Percentiles rank a stretch among this genome's conserved stretches.
These are phyloP conservation scores for Tephrocybe rancida DNA, from an alignment of 768 basidiomycete genomes.

Conservation along the genomic window DNA sequence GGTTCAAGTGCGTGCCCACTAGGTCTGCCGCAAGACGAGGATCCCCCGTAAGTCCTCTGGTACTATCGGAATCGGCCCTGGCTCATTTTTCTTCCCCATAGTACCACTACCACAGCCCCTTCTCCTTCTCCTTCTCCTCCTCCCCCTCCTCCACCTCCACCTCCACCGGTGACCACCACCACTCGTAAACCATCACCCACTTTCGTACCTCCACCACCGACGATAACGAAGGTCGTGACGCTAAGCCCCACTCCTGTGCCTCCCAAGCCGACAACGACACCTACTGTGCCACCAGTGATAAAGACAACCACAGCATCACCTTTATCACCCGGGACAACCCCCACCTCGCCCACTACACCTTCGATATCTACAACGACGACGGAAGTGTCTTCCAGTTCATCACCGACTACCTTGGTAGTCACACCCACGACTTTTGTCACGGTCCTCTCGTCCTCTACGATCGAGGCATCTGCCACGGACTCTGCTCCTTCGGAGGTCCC, in stretches of 20 bases:
- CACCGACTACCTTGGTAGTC: too few species aligned
- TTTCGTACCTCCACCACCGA: not conserved
- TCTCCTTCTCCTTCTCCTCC: not conserved
- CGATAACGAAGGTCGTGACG: not conserved
- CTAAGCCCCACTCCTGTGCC: not conserved
- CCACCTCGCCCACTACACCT: not conserved
- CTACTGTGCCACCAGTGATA: not conserved
- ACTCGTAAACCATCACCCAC: not conserved
- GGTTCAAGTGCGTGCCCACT: conserved; percentile 5
- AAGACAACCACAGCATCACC: not conserved
- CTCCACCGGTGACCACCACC: not conserved
- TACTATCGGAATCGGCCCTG: too few species aligned
- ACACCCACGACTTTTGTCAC: too few species aligned
- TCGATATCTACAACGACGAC: not conserved
- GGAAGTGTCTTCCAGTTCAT: not conserved
- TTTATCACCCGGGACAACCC: not conserved
- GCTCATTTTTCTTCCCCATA: not conserved
- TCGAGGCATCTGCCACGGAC: too few species aligned
- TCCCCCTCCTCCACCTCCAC: not conserved
- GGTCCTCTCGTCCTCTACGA: too few species aligned
- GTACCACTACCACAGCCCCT: not conserved
- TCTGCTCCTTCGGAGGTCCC: too few species aligned
- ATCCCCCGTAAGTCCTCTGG: not conserved
- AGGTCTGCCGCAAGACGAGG: conserved; percentile 7
- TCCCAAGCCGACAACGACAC: not conserved